Evolutionary conservation across 2,329 filamentous ascomycete genomes (phyloP).

Genomic region (Aspergillus nomiae): DNA sequence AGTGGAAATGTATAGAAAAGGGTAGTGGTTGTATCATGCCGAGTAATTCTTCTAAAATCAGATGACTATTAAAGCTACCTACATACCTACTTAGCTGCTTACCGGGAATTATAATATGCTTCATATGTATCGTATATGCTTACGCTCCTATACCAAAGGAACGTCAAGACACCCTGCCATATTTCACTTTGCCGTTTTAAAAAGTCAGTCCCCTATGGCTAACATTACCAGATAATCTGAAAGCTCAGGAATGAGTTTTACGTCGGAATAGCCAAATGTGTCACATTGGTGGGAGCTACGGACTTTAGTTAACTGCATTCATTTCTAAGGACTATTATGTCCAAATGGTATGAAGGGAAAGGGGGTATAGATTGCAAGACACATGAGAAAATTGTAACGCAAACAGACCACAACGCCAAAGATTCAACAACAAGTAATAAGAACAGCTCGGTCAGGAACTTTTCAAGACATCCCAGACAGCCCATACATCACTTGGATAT

Average conservation of each 20-base stretch:
- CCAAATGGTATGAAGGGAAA: background rate
- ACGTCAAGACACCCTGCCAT: background rate
- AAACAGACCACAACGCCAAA: background rate
- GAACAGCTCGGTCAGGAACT: slow-evolving; percentile 4
- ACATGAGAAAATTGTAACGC: background rate
- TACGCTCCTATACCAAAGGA: background rate
- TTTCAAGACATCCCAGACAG: slow-evolving; percentile 6
- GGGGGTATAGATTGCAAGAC: slow-evolving; percentile 7
- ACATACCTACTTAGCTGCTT: background rate
- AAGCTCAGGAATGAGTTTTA: background rate
- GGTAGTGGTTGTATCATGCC: slow-evolving; percentile 23
- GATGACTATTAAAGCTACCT: slow-evolving; percentile 17
- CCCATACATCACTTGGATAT: background rate
- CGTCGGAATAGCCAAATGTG: background rate
- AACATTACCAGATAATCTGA: background rate
- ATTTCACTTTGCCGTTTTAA: background rate
- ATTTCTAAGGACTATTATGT: background rate
- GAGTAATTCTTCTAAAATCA: slow-evolving; percentile 26
- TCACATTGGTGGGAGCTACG: background rate
- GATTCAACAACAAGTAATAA: background rate
- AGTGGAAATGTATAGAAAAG: slow-evolving; percentile 19
- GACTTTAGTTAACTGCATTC: background rate
- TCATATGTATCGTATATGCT: slow-evolving; percentile 1
- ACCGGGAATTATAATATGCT: background rate
- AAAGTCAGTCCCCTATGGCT: background rate